Evolutionary conservation across 495 filamentous ascomycete species (phyloP).

Genomic region (Neurospora intermedia): DNA sequence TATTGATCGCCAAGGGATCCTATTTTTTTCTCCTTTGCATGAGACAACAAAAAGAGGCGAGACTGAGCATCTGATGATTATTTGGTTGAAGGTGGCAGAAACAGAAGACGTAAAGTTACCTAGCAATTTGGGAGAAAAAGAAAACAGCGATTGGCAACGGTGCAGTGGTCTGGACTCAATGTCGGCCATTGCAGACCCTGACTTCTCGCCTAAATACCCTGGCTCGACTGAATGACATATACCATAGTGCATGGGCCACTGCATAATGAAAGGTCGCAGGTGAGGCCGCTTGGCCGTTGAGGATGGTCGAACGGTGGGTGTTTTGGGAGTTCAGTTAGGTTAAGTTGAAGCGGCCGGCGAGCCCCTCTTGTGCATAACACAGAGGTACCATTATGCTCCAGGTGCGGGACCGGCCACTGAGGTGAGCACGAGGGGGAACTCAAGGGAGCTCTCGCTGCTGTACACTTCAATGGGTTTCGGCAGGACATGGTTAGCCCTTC

Average conservation of each 20-base stretch:
- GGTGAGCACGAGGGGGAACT: background rate
- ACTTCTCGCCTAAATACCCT: background rate
- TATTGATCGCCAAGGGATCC: background rate
- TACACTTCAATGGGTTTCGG: background rate
- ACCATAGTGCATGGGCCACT: background rate
- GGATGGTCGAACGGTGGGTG: background rate
- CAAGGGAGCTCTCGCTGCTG: background rate
- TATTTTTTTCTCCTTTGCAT: background rate
- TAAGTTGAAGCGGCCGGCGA: background rate
- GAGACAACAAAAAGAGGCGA: background rate
- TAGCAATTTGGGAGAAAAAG: background rate
- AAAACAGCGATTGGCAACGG: background rate
- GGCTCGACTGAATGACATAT: background rate
- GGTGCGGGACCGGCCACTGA: background rate
- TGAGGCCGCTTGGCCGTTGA: background rate
- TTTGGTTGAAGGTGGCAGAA: background rate
- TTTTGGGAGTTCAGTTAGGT: background rate
- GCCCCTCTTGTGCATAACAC: background rate
- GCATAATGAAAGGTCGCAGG: background rate
- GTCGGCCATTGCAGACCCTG: background rate
- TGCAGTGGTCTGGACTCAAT: background rate
- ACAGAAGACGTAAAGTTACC: background rate
- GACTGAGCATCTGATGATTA: background rate
- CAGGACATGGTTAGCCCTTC: background rate
- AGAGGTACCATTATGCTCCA: background rate